Base-by-base conservation (phyloP, 225 moss, liverwort and hornwort genomes). In the Pseudisothecium myosuroides region DNA sequence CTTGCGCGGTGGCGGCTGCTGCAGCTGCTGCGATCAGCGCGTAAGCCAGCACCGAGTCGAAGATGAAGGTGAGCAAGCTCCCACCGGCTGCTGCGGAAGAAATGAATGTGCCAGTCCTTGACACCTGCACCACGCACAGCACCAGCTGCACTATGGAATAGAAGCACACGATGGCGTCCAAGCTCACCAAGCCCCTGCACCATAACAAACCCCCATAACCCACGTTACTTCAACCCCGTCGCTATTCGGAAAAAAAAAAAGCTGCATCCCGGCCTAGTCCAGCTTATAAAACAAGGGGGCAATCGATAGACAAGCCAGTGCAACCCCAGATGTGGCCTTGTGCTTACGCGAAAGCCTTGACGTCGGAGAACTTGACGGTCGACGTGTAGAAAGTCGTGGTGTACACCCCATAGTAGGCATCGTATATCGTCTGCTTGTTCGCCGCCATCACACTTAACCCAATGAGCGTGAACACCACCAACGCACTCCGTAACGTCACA, bases 121-220 rank as follows among this genome's bases (percentile, higher is more conserved):
- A 23, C 55, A 50, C 8, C 4, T 81, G 77, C 54, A 87, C 29
- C 29, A 85, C 52, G 76, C 55, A 88, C 11, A 71, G 58, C 39
- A 90, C 62, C 60, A 94, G 60, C 81, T 90, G 92, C 59, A 90
- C 88, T 1, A 85, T 32, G 43, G 92, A 91, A 32, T 92, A 88
- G 43, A 90, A 1, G 22, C 72, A 91, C 2, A 91, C 87, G 34
- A 94, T 73, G 55, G 22, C 26, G 88, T 85, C 59, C 81, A 90
- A 8, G 65, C 71, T 68, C n/a, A 91, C 5, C 81, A 94, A 71
- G 19, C 89, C 92, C 28, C 91, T 92, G 87, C 43, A 83, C 20
- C 83, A 56, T 24, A 16, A 19, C 21, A 18, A 32, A 19, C 27
- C 22, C 17, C 58, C 79, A n/a, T 17, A 41, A 71, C n/a, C 28